A percentile compares a stretch with the other conserved stretches of the same genome.
Evolutionary conservation across 345 rosid species (phyloP).

Genomic region (Populus nigra): DNA sequence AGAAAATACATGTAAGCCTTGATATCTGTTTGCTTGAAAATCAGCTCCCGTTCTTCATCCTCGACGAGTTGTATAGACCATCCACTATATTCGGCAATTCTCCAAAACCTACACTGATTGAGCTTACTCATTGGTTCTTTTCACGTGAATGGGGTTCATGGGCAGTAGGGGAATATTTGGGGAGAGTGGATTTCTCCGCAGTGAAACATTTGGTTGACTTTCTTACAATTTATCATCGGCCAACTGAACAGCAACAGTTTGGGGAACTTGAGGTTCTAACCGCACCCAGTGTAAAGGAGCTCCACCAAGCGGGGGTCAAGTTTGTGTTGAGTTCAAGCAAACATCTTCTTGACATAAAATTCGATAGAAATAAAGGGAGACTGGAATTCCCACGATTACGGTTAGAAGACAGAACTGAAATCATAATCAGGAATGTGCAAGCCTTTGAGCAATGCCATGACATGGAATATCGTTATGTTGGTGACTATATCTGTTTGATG

Average conservation of each 20-base stretch:
- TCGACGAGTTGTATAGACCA: neutral
- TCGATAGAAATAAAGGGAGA: neutral
- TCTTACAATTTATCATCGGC: neutral
- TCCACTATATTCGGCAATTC: too few relatives aligned
- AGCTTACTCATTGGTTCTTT: neutral
- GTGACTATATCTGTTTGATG: too few relatives aligned
- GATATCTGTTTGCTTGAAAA: too few relatives aligned
- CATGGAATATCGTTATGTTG: neutral
- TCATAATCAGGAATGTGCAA: neutral
- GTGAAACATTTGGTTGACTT: neutral
- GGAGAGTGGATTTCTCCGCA: neutral
- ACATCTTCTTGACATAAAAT: constrained; percentile 4
- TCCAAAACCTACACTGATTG: constrained; percentile 1
- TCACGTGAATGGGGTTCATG: neutral
- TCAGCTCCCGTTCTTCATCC: too few relatives aligned
- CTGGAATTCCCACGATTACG: neutral
- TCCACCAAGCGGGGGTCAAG: constrained; percentile 9
- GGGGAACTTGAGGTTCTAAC: too few relatives aligned
- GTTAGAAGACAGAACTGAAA: neutral
- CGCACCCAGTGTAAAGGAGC: neutral
- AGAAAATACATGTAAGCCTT: too few relatives aligned
- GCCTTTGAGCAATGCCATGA: constrained; percentile 18
- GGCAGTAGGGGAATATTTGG: neutral
- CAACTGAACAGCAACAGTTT: neutral
- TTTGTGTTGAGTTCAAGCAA: neutral